Evolutionary conservation across 2,329 filamentous ascomycete genomes (phyloP).

Genomic region (Trichophyton benhamiae): DNA sequence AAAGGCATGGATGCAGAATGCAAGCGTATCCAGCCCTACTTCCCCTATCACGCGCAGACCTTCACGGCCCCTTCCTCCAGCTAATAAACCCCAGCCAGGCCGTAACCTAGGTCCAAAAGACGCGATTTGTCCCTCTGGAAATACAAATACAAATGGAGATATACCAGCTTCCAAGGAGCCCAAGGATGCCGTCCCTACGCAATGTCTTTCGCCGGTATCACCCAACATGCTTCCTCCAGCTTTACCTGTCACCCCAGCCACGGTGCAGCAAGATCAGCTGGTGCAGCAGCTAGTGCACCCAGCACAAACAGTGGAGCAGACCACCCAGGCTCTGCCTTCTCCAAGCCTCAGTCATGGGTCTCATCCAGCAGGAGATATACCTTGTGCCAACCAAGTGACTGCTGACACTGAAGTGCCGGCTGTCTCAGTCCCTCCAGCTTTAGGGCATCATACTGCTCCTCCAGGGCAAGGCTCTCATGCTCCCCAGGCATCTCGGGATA

Average conservation of each 20-base stretch:
- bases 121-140: neutral
- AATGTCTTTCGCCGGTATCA: neutral
- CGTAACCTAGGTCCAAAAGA: neutral
- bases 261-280: neutral
- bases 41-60: neutral
- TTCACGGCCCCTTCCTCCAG: neutral
- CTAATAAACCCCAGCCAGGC: neutral
- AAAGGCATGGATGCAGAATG: constrained; percentile 28
- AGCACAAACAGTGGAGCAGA: neutral
- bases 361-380: neutral
- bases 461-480: neutral
- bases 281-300: neutral
- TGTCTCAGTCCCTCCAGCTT: neutral
- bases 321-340: constrained; percentile 3
- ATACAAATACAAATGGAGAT: neutral
- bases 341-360: constrained; percentile 3
- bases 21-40: neutral
- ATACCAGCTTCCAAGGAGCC: neutral
- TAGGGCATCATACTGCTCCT: neutral
- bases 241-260: neutral
- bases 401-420: neutral
- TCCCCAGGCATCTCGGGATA: neutral
- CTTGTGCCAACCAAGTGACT: neutral
- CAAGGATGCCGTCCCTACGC: neutral
- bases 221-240: neutral